These are phyloP conservation scores for Neophaeococcomyces aloes DNA, from an alignment of 2,329 filamentous ascomycete genomes.

Conservation along the genomic window DNA sequence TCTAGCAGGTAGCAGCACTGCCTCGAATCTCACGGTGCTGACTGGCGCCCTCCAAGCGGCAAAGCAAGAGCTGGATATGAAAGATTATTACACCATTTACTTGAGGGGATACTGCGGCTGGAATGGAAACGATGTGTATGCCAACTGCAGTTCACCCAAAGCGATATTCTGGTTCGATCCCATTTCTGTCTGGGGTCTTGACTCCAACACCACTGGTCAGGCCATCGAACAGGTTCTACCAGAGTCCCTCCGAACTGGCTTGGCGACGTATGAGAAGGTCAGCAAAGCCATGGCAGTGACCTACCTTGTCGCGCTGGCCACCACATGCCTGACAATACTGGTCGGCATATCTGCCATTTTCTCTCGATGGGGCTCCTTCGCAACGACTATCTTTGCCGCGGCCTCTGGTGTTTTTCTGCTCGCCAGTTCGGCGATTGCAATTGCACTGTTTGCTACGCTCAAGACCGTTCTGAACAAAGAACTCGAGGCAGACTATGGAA, in stretches of 20 bases:
- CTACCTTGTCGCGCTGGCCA: slow-evolving; percentile 62
- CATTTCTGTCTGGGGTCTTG: slow-evolving; percentile 55
- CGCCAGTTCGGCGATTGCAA: slow-evolving; percentile 61
- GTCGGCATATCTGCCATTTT: slow-evolving; percentile 75
- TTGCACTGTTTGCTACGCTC: slow-evolving; percentile 61
- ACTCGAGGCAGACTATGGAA: slow-evolving; percentile 57
- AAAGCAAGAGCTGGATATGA: slow-evolving; percentile 46
- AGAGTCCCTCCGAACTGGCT: slow-evolving; percentile 51
- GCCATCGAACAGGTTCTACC: slow-evolving; percentile 55
- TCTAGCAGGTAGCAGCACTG: slow-evolving; percentile 22
- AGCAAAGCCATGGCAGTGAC: slow-evolving; percentile 74
- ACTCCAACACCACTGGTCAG: slow-evolving; percentile 40
- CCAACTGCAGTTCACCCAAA: slow-evolving; percentile 58
- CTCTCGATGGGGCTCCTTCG: slow-evolving; percentile 68
- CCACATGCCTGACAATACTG: slow-evolving; percentile 61
- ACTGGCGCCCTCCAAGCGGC: slow-evolving; percentile 28
- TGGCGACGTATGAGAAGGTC: slow-evolving; percentile 64
- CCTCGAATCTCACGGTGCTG: slow-evolving; percentile 27
- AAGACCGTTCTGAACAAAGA: slow-evolving; percentile 56
- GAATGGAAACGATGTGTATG: slow-evolving; percentile 41
- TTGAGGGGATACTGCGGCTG: slow-evolving; percentile 81
- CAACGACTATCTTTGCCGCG: slow-evolving; percentile 66
- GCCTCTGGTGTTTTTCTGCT: slow-evolving; percentile 49
- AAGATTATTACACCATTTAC: slow-evolving; percentile 67
- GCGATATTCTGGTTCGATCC: slow-evolving; percentile 68